phyloP scores from a whole-genome alignment of 441 rosid species.

The Syzygium malaccense region DNA sequence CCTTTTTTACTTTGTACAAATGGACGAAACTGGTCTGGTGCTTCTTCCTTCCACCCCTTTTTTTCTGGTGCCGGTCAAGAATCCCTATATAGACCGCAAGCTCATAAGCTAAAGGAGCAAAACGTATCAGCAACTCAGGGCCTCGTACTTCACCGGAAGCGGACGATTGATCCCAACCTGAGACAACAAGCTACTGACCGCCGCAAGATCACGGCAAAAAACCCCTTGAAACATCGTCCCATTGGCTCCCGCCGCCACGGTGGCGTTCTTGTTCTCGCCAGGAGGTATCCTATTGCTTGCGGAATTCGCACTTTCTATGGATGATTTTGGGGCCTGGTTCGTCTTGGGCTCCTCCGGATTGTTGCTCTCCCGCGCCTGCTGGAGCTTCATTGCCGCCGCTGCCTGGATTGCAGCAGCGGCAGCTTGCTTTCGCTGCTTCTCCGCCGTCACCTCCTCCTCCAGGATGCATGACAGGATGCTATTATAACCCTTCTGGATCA shows the following conservation, averaged over 20 bases:
- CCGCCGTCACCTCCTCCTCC: not conserved
- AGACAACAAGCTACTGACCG: slow-evolving; percentile 4
- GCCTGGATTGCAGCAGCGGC: not conserved
- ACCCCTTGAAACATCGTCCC: not conserved
- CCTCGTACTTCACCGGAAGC: slow-evolving; percentile 5
- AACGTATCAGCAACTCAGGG: not conserved
- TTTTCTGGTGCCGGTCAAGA: not conserved
- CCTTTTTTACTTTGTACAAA: not conserved
- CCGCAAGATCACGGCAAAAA: slow-evolving; percentile 8
- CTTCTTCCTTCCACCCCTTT: not conserved
- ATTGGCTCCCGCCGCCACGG: not conserved
- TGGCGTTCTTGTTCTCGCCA: not conserved
- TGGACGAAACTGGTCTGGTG: not conserved
- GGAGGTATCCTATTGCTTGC: not conserved
- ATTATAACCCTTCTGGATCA: slow-evolving; percentile 7
- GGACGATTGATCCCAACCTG: slow-evolving; percentile 9
- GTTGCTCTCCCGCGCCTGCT: not conserved
- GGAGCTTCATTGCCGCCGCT: not conserved
- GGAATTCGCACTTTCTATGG: not conserved
- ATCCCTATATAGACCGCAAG: not conserved
- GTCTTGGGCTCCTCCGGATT: not conserved
- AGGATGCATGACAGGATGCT: not conserved
- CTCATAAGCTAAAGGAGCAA: not conserved
- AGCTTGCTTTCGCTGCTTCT: not conserved
- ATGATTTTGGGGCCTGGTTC: not conserved